Evolutionary conservation across 2,329 filamentous ascomycete genomes (phyloP), one percentile per base, ranked within the genome.

Genomic region (Penicillium sp.): DNA sequence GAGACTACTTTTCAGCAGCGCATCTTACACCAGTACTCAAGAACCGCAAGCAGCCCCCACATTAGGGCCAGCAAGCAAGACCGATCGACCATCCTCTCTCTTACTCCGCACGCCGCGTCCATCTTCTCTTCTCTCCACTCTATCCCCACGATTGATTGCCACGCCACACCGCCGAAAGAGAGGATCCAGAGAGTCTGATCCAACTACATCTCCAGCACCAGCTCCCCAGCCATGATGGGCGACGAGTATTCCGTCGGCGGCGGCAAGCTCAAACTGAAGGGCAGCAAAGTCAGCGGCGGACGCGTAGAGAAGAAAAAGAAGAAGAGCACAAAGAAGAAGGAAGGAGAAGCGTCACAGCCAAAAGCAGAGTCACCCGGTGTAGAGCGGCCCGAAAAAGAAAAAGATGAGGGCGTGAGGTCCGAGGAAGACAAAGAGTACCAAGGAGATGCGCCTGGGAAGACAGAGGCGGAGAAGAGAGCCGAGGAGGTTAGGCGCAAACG

Each of bases 191-290:
- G 36, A 41, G 27, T n/a, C 16, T 16, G 16, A 26, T n/a, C 27
- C 30, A 16, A 34, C 29, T 2, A 14, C 41, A 32, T n/a, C 18
- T 16, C 35, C 7, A 7, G 35, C 26, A 11, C 35, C 7, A 7
- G 35, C 26, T 19, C 41, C 49, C 39, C 51, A 34, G 34, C 1
- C 35, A 69, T 67, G 64, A 57, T 65, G 44, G 61, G 59, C 51
- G 87, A 89, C 71, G 90, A 95, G 63, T 95, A 95, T 44, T 77
- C 84, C 58, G 74, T 79, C 53, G 81, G 82, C 57, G 81, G 87
- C 66, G 91, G 91, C 64, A 88, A 87, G 57, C 83, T 97, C 32
- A 93, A 90, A 70, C 82, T 97, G 56, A 97, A 97, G 77, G 91
- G 91, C 67, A 82, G 79, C 58, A 86, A 85, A 66, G 77, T 81